These are phyloP conservation scores for Phytopythium sindhum DNA, from an alignment of 352 stramenopile species.

Conservation along the genomic window DNA sequence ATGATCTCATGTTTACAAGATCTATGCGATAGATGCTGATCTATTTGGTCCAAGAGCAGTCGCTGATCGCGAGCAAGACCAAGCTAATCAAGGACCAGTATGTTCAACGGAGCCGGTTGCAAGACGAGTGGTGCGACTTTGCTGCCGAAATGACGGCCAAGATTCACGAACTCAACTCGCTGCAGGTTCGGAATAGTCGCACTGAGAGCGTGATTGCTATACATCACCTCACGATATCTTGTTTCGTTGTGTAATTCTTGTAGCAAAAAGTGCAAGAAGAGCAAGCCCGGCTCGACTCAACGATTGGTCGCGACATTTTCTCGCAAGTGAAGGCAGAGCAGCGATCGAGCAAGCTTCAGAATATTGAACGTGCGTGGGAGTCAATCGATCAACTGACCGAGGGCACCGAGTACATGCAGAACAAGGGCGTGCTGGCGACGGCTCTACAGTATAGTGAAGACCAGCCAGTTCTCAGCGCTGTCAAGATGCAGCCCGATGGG, in stretches of 20 bases:
- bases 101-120: conserved; percentile 26
- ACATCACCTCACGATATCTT: background rate
- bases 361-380: conserved; percentile 24
- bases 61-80: conserved; percentile 41
- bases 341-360: conserved; percentile 20
- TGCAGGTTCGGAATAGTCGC: conserved; percentile 19
- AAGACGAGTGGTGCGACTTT: conserved; percentile 40
- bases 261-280: conserved; percentile 43
- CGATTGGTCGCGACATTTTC: conserved; percentile 24
- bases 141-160: conserved; percentile 25
- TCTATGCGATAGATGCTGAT: background rate
- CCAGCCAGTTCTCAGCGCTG: conserved; percentile 30
- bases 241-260: background rate
- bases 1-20: background rate
- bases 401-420: conserved; percentile 17
- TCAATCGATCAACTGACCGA: conserved; percentile 19
- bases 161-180: conserved; percentile 30
- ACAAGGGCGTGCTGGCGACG: conserved; percentile 26
- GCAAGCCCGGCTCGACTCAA: conserved; percentile 30
- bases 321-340: conserved; percentile 24
- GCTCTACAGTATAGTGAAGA: conserved; percentile 29
- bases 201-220: background rate
- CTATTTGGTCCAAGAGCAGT: conserved; percentile 9
- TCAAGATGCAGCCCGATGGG: conserved; percentile 14
- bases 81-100: conserved; percentile 36